Evolutionary conservation across 2,329 filamentous ascomycete genomes (phyloP), one percentile per base, ranked within the genome.

Genomic region (Fonsecaea erecta): DNA sequence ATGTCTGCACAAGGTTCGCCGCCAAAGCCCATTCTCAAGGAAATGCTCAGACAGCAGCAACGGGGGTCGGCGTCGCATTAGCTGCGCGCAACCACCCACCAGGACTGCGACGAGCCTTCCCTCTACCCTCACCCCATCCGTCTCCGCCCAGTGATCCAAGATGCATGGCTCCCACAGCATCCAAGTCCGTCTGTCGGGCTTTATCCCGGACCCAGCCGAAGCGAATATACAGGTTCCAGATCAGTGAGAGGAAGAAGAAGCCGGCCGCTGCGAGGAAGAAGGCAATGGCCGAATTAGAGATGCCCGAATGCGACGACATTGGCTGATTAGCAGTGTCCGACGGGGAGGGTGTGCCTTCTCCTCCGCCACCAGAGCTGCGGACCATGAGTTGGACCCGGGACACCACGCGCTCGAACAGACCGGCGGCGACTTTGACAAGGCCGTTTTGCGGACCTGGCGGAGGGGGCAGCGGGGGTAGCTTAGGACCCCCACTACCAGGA

Each of bases 141-240:
- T 48, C 18, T 48, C 43, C 43, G 2, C 6, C 9, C 18, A 48
- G 7, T 11, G 43, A 48, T 48, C 18, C 14, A 8, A 48, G 9
- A 4, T 18, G 28, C 60, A 60, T 55, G 21, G 59, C 51, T 34
- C 21, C 37, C 18, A 18, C 37, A 16, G 62, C 32, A 11, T 3
- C 14, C 21, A 43, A 18, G 48, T 63, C 60, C 16, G 53, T 51
- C 48, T 57, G 28, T 24, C 32, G 60, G 16, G 54, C 64, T 6
- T 53, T 48, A 14, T 63, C 60, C 52, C 59, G 34, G 16, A 28
- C 51, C 60, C 54, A 55, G 32, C 60, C 64, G 52, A 37, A 24
- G 30, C 51, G 64, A 35, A 63, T n/a, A 34, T 66, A 66, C 9
- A 63, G 30, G 16, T 66, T 46, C 59, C 59, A 59, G 32, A 66